Conservation (phyloP, 192 early-diverging fungal genomes). For the Podila horticola region DNA sequence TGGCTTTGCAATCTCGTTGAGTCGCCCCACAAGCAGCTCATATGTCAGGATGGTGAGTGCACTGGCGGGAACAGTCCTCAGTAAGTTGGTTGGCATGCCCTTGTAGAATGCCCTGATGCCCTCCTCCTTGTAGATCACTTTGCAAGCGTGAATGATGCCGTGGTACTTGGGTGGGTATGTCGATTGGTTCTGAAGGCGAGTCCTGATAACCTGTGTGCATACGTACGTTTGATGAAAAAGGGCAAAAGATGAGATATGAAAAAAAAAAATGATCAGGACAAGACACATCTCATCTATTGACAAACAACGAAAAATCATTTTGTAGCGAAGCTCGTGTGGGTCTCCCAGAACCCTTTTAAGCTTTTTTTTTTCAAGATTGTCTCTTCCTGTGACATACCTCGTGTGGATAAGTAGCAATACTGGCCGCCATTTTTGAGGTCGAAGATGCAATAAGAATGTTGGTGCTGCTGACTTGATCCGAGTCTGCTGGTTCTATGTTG, state of each 20-base stretch:
- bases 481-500: constrained; percentile 32
- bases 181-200: constrained; percentile 90
- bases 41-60: constrained; percentile 91
- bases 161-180: constrained; percentile 78
- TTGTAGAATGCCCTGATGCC: constrained; percentile 87
- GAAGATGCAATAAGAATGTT: constrained; percentile 85
- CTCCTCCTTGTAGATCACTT: constrained; percentile 80
- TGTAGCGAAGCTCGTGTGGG: neutral
- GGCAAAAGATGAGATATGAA: neutral
- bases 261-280: neutral
- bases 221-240: neutral
- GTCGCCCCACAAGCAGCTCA: constrained; percentile 79
- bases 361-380: neutral
- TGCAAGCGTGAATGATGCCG: constrained; percentile 83
- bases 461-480: constrained; percentile 50
- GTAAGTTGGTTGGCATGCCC: constrained; percentile 86
- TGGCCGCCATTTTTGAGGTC: constrained; percentile 90
- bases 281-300: neutral
- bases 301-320: neutral
- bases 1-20: constrained; percentile 55
- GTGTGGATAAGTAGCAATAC: constrained; percentile 93
- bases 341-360: neutral
- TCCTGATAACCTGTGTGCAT: constrained; percentile 77
- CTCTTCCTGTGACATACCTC: constrained; percentile 64
- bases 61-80: constrained; percentile 89